Conservation (phyloP, 176 grass and related monocot species). For the Typha latifolia region DNA sequence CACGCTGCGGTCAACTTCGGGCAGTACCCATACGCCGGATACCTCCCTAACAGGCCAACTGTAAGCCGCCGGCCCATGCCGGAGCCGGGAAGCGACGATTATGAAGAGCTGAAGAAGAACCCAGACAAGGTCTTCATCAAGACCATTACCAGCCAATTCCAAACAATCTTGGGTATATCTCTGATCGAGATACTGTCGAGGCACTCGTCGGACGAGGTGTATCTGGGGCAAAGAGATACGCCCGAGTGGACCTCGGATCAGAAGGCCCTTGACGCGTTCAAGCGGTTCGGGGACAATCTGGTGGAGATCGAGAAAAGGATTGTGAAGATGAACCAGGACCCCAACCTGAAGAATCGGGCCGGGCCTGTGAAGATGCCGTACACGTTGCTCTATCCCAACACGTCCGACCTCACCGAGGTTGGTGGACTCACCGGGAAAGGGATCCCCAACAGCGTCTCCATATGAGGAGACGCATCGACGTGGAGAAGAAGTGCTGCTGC, state of each 20-base stretch:
- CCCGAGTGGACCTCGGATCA: not conserved
- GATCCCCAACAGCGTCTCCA: constrained; percentile 1
- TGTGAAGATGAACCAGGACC: not conserved
- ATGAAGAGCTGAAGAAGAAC: constrained; percentile 6
- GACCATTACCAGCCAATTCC: not conserved
- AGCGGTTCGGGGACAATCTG: not conserved
- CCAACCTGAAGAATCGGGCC: not conserved
- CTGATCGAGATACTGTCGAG: not conserved
- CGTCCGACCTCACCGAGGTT: not conserved
- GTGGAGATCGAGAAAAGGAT: not conserved
- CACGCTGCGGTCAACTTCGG: constrained; percentile 23
- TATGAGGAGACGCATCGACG: not conserved
- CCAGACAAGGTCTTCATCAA: constrained; percentile 3
- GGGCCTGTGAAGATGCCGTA: not conserved
- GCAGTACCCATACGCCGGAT: constrained; percentile 20
- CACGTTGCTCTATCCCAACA: not conserved
- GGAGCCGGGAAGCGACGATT: not conserved
- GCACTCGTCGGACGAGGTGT: not conserved
- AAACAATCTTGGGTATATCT: not conserved
- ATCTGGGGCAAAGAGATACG: not conserved
- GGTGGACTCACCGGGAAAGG: not conserved
- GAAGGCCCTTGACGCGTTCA: not conserved
- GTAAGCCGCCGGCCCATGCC: constrained; percentile 16
- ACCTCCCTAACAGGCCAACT: constrained; percentile 10
- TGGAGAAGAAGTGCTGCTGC: no score